Evolutionary conservation across 2,329 filamentous ascomycete genomes (phyloP), one percentile per base, ranked within the genome.

Genomic region (Sporothrix phasma): DNA sequence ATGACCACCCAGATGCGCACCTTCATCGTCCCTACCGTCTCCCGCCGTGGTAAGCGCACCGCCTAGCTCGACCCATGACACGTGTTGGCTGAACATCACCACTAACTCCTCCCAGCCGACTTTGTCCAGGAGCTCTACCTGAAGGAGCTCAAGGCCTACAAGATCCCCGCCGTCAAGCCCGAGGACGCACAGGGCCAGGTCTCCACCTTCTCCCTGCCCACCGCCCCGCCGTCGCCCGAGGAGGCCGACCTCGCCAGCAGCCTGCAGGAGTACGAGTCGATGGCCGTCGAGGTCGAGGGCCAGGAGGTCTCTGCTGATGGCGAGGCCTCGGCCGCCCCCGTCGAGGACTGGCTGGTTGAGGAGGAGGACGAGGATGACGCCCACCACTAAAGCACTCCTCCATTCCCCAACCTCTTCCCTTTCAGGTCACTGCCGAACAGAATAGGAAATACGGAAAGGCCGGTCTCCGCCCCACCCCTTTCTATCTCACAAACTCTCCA

Each of bases 121-220:
- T 86, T 96, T 73, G 90, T 99, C 72, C 94, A 97, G 80, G 93
- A 97, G 76, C 85, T 99, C 75, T 99, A 99, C 84, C 87, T 99
- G 72, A 89, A 88, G 78, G 92, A 97, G 80, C 87, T 99, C 75
- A 94, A 93, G 81, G 85, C 86, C 79, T 97, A 96, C 88, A 97
- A 97, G 85, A 81, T 87, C 69, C 81, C 89, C 64, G 81, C 86
- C 70, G 76, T 93, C 80, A 96, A 97, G 84, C 83, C 91, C 69
- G 85, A 85, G 72, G 94, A 97, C 74, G 82, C 92, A 74, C 88
- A 93, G 71, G 92, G 90, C 75, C 89, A 96, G 72, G 94, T 97
- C 72, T 89, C 94, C 77, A 90, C 86, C 76, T 99, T 97, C 83
- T 74, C 76, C 73, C 76, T 88, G 69, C 94, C 94, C 72, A 86